Base-by-base conservation (phyloP, 768 basidiomycete genomes). In the Suillus subluteus region DNA sequence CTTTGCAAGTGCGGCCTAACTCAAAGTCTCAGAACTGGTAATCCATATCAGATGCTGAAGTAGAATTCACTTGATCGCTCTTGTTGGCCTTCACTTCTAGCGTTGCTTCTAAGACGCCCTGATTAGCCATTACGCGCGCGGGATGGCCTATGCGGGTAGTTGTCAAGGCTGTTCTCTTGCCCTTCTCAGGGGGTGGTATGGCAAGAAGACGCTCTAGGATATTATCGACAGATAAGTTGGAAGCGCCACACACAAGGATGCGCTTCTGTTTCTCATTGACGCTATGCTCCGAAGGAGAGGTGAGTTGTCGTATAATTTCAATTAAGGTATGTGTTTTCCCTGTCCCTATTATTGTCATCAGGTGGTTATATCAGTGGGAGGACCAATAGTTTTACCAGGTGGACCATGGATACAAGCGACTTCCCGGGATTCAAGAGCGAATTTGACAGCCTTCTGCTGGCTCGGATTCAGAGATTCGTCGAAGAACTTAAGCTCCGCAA, bases 281-380 rank as follows among this genome's bases (percentile, higher is more conserved):
- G 16, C 30, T 12, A 35, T 64, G 63, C 16, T 76, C 68, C 2
- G 83, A 68, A 0, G 84, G 81, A 5, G 83, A 79, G 2, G 88
- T 87, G 30, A 96, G 79, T 72, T 98, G 96, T 37, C 93, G 88
- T 66, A 98, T 93, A 62, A 98, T 86, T 76, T 99, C 97, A 41
- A 98, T 91, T 21, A 99, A 83, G 0, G 97, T 98, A 70, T 95
- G 93, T 0, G 97, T 99, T 82, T 99, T 99, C 8, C 97, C 97
- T 3, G 96, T 97, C 66, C 93, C 90, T 89, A 50, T 62, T 12
- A 58, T 13, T 12, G 26, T 26, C 11, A 55, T 67, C 26, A 59
- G 56, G 63, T 52, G 41, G 9, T 58, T 7, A 54, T 50, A 30
- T 11, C 23, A 43, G 21, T 30, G 18, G 13, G 4, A 35, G 32